Percentiles rank a stretch among this genome's conserved stretches.
phyloP scores from a whole-genome alignment of 768 basidiomycete genomes.

The Phylloporus rhodoxanthus region DNA sequence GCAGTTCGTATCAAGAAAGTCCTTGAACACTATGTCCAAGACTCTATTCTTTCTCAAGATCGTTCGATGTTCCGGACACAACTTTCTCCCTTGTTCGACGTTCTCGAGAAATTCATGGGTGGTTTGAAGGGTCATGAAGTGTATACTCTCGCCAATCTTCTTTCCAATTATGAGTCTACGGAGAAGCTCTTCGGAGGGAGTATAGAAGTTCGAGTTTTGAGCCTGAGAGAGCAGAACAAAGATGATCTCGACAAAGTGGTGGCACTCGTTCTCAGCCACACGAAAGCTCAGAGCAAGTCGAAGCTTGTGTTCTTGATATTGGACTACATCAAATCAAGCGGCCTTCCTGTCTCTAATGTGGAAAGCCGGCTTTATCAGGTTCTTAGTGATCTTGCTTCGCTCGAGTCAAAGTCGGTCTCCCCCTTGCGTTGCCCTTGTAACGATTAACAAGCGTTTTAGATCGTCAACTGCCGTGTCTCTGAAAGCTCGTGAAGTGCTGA shows the following conservation, averaged over 20 bases:
- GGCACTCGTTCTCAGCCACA: slow-evolving; percentile 85
- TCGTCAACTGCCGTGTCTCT: slow-evolving; percentile 88
- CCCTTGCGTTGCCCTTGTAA: background rate
- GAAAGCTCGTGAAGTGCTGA: slow-evolving; percentile 96
- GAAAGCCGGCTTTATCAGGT: slow-evolving; percentile 74
- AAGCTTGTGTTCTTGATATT: slow-evolving; percentile 82
- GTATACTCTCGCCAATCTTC: slow-evolving; percentile 65
- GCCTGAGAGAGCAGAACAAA: slow-evolving; percentile 87
- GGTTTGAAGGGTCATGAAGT: slow-evolving; percentile 88
- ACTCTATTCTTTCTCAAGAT: slow-evolving; percentile 75
- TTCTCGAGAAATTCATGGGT: slow-evolving; percentile 70
- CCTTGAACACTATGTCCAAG: slow-evolving; percentile 79
- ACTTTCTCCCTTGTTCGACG: slow-evolving; percentile 62
- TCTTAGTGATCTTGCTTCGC: slow-evolving; percentile 71
- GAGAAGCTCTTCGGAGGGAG: slow-evolving; percentile 92
- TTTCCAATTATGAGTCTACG: slow-evolving; percentile 76
- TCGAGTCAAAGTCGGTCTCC: slow-evolving; percentile 76
- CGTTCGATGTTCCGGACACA: slow-evolving; percentile 71
- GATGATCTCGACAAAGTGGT: slow-evolving; percentile 87
- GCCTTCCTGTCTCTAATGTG: slow-evolving; percentile 65
- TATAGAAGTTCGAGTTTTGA: slow-evolving; percentile 87
- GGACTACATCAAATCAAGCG: slow-evolving; percentile 82
- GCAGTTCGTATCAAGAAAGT: slow-evolving; percentile 79
- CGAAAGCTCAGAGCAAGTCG: slow-evolving; percentile 89
- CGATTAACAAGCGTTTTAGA: slow-evolving; percentile 33